Evolutionary conservation across 1,139 yeast genomes (phyloP).

Genomic region (Saccharomycopsis hybrid): DNA sequence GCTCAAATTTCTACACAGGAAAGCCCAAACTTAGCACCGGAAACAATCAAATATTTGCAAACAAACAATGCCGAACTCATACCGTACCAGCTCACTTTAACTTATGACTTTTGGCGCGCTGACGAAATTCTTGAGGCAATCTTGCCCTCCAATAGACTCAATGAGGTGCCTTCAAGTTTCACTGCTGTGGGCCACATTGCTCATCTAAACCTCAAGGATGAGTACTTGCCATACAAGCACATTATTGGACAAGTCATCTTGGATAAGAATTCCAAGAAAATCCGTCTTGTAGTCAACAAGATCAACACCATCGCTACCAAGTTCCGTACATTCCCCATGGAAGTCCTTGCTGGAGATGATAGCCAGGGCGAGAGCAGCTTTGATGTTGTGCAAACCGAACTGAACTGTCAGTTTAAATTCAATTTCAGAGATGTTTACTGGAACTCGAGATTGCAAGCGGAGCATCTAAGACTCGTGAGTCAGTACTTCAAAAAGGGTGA

Average conservation of each 20-base stretch:
- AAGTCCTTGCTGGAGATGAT: conserved; percentile 77
- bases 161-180: conserved; percentile 83
- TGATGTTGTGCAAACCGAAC: conserved; percentile 80
- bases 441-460: conserved; percentile 93
- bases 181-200: conserved; percentile 96
- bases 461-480: conserved; percentile 74
- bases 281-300: conserved; percentile 92
- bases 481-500: conserved; percentile 52
- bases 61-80: conserved; percentile 41
- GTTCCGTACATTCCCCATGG: conserved; percentile 91
- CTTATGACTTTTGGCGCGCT: conserved; percentile 77
- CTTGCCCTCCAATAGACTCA: conserved; percentile 62
- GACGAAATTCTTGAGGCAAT: conserved; percentile 78
- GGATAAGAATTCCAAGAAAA: conserved; percentile 70
- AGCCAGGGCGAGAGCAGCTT: conserved; percentile 36
- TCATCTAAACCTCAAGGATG: conserved; percentile 79
- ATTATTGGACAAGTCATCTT: conserved; percentile 86
- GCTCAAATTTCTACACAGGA: conserved; percentile 30
- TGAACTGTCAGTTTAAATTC: conserved; percentile 78
- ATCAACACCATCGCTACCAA: conserved; percentile 79
- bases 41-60: conserved; percentile 36
- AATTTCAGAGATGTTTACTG: conserved; percentile 94
- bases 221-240: conserved; percentile 73
- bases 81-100: conserved; percentile 52
- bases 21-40: conserved; percentile 33